These are phyloP conservation scores for Fusarium albosuccineum DNA, from an alignment of 2,329 filamentous ascomycete genomes.

Conservation along the genomic window DNA sequence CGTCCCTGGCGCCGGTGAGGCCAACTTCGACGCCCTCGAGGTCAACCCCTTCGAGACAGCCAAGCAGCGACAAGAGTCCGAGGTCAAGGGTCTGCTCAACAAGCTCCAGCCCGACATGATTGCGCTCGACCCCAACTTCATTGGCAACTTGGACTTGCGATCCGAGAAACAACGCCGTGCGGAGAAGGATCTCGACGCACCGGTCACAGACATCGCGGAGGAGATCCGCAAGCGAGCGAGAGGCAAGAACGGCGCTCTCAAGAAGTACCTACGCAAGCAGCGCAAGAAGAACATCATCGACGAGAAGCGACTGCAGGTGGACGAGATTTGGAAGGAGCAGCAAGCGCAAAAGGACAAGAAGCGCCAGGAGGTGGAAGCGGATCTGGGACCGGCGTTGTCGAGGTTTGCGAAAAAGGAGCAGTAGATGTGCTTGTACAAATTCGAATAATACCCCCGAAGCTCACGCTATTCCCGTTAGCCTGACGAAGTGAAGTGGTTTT, in stretches of 20 bases:
- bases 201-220: slow-evolving; percentile 68
- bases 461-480: neutral
- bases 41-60: slow-evolving; percentile 94
- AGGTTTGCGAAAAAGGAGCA: slow-evolving; percentile 83
- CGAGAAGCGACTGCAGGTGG: slow-evolving; percentile 88
- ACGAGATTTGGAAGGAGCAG: slow-evolving; percentile 83
- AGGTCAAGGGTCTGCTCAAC: slow-evolving; percentile 91
- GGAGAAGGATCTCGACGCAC: slow-evolving; percentile 82
- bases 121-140: slow-evolving; percentile 89
- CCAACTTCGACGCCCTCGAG: slow-evolving; percentile 95
- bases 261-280: slow-evolving; percentile 92
- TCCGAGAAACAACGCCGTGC: slow-evolving; percentile 81
- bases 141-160: slow-evolving; percentile 87
- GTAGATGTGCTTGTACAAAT: slow-evolving; percentile 35
- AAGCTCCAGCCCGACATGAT: slow-evolving; percentile 99
- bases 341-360: slow-evolving; percentile 75
- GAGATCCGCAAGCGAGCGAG: slow-evolving; percentile 82
- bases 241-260: slow-evolving; percentile 89
- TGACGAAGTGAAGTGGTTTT: slow-evolving; percentile 2
- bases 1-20: slow-evolving; percentile 93
- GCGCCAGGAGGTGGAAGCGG: slow-evolving; percentile 73
- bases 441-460: slow-evolving; percentile 47
- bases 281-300: slow-evolving; percentile 94
- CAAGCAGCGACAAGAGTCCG: slow-evolving; percentile 92
- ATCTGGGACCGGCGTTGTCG: slow-evolving; percentile 86